Evolutionary conservation across 345 rosid genomes (phyloP), one percentile per base, ranked within the genome.

Genomic region (Lepidium africanum): DNA sequence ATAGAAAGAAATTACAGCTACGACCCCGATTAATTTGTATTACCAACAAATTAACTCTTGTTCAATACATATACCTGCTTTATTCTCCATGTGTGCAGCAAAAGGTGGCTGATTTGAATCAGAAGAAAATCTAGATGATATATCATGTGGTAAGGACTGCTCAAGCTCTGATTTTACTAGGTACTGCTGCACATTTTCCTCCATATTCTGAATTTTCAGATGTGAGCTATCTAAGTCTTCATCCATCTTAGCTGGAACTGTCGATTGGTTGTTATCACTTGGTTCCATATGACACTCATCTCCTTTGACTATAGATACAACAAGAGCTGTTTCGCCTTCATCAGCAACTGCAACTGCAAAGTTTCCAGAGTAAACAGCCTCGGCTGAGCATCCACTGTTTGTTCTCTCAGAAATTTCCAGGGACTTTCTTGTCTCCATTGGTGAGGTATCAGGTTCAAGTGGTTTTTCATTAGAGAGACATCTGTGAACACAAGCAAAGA

Each of bases 261-360:
- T 40, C 27, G 80, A 66, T 11, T 75, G 53, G 72, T 49, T 36
- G 46, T 58, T 73, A 77, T 78, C 79, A 63, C 72, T 78, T 63
- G 84, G 78, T 76, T 79, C 77, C 72, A 76, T 63, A 59, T 56
- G 70, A 68, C 71, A 71, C 40, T 87, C 82, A 46, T 77, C 82
- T 52, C 65, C 87, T 59, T 79, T 81, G 17, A 87, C 82, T 79
- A 85, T 82, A 59, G 99, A 87, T 74, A 94, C 91, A 64, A 94
- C 92, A 75, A 94, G 32, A 50, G 96, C 99, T 2, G 97, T 91
- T 80, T 93, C 98, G 59, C 99, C 99, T 49, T 83, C 82, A 81
- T 91, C 99, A 70, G 95, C 97, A 56, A 91, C 79, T 65, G 91
- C 81, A 54, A 94, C 86, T 70, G 93, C 80, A 68, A 94, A 50